Evolutionary conservation across 805 yeast species (phyloP).

Genomic region (Candida dajiaensis): DNA sequence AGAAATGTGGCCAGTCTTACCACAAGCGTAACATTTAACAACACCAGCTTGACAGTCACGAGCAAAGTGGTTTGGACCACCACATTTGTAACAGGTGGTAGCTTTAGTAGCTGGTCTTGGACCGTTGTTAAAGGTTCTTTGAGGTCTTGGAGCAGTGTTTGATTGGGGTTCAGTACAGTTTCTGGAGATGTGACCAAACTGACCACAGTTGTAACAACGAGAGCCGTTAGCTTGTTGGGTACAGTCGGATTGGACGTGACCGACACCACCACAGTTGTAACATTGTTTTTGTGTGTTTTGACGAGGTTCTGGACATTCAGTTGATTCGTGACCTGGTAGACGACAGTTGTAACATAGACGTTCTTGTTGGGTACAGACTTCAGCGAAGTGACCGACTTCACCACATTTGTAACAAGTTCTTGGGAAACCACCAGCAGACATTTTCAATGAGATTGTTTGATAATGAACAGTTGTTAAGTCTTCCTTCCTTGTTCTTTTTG

Average conservation of each 20-base stretch:
- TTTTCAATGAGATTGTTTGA: not conserved
- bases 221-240: slow-evolving; percentile 46
- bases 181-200: slow-evolving; percentile 78
- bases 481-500: not conserved
- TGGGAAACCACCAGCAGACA: slow-evolving; percentile 35
- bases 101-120: slow-evolving; percentile 26
- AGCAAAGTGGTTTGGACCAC: slow-evolving; percentile 91
- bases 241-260: slow-evolving; percentile 87
- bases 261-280: slow-evolving; percentile 87
- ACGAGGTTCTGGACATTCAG: slow-evolving; percentile 84
- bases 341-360: slow-evolving; percentile 92
- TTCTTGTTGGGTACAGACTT: slow-evolving; percentile 76
- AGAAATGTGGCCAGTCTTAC: slow-evolving; percentile 83
- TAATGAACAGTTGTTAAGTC: not conserved
- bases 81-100: slow-evolving; percentile 81
- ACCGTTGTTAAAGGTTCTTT: slow-evolving; percentile 11
- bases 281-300: slow-evolving; percentile 84
- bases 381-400: slow-evolving; percentile 86
- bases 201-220: slow-evolving; percentile 77
- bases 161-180: slow-evolving; percentile 53
- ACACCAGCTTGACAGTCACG: slow-evolving; percentile 73
- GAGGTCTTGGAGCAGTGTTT: slow-evolving; percentile 15
- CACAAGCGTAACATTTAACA: slow-evolving; percentile 88
- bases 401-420: slow-evolving; percentile 92
- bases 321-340: slow-evolving; percentile 83